A percentile compares a stretch with the other conserved stretches of the same genome.
Evolutionary conservation across 2,329 filamentous ascomycete species (phyloP).

Genomic region (Aureobasidium sp.): DNA sequence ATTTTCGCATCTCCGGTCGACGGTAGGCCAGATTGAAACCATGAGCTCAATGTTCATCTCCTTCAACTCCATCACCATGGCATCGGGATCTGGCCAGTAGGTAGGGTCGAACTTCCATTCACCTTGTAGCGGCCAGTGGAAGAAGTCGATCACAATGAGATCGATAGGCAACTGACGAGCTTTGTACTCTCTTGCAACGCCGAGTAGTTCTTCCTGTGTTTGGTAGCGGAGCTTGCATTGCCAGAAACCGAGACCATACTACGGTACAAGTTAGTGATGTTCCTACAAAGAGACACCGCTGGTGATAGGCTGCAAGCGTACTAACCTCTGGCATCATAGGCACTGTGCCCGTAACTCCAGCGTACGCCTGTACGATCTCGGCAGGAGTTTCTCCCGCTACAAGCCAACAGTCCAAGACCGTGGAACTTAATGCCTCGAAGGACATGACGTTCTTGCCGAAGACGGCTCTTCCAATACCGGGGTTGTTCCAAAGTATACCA

Average conservation of each 20-base stretch:
- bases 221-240: conserved; percentile 73
- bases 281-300: background rate
- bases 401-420: conserved; percentile 69
- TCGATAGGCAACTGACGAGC: conserved; percentile 64
- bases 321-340: conserved; percentile 67
- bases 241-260: conserved; percentile 68
- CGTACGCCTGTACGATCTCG: conserved; percentile 64
- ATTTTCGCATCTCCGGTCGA: conserved; percentile 65
- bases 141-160: conserved; percentile 73
- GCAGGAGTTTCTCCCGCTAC: conserved; percentile 63
- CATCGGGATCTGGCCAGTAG: conserved; percentile 71
- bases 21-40: conserved; percentile 76
- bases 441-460: conserved; percentile 68
- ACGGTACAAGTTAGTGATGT: background rate
- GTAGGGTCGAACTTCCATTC: conserved; percentile 73
- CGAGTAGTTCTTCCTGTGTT: conserved; percentile 69
- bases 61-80: conserved; percentile 69
- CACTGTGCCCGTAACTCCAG: conserved; percentile 61
- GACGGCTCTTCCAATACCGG: conserved; percentile 65
- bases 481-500: conserved; percentile 74
- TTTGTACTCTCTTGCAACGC: conserved; percentile 67
- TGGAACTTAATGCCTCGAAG: conserved; percentile 67
- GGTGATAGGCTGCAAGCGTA: background rate
- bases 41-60: conserved; percentile 69
- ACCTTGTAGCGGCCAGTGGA: conserved; percentile 73